phyloP scores from a whole-genome alignment of 2,329 filamentous ascomycete species.

The Fusarium aywerte region DNA sequence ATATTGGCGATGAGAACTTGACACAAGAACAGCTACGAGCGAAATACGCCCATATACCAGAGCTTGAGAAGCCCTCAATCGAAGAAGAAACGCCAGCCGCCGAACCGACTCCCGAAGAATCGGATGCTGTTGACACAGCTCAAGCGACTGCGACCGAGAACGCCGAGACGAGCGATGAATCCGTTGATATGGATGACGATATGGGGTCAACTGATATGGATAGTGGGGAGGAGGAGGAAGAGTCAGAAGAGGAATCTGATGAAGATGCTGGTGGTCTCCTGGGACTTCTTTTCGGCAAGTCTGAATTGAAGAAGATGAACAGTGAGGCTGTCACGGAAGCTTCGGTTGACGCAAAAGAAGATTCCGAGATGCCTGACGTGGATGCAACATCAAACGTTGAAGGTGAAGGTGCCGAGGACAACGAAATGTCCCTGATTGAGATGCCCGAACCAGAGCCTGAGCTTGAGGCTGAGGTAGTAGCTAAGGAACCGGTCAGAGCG shows the following conservation, averaged over 20 bases:
- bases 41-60: slow-evolving; percentile 75
- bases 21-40: slow-evolving; percentile 74
- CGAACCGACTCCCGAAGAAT: slow-evolving; percentile 39
- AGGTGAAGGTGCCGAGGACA: slow-evolving; percentile 48
- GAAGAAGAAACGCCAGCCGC: slow-evolving; percentile 42
- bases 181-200: slow-evolving; percentile 75
- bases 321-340: slow-evolving; percentile 49
- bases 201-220: slow-evolving; percentile 67
- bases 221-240: slow-evolving; percentile 58
- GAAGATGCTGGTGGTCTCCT: slow-evolving; percentile 61
- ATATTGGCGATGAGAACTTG: slow-evolving; percentile 69
- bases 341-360: slow-evolving; percentile 36
- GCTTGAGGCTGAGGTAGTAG: background rate
- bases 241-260: slow-evolving; percentile 57
- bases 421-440: slow-evolving; percentile 50
- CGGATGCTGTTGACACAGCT: slow-evolving; percentile 36
- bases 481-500: slow-evolving; percentile 26
- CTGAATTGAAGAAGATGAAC: slow-evolving; percentile 65
- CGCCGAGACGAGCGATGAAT: slow-evolving; percentile 69
- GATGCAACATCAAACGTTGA: slow-evolving; percentile 25
- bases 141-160: slow-evolving; percentile 43
- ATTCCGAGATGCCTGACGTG: slow-evolving; percentile 40
- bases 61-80: slow-evolving; percentile 50
- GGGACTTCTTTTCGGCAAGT: slow-evolving; percentile 68
- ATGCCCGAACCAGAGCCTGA: slow-evolving; percentile 42